A percentile compares a stretch with the other conserved stretches of the same genome.
Evolutionary conservation across 257 asterid species (phyloP).

Genomic region (Asclepias syriaca): DNA sequence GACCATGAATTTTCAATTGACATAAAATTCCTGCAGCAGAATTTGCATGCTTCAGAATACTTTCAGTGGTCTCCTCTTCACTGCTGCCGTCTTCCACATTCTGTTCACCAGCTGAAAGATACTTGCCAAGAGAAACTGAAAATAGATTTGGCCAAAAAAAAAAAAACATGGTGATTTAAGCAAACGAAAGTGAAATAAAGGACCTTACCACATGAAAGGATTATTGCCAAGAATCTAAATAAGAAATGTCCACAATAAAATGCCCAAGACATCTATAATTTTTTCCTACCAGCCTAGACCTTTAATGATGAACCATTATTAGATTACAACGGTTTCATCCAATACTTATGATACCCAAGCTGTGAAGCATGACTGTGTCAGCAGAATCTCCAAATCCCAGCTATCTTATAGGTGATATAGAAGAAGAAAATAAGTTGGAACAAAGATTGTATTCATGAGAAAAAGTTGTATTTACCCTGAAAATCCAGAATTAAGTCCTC

Average conservation of each 20-base stretch:
- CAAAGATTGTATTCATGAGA: background rate
- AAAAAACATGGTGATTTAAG: slow-evolving; percentile 5
- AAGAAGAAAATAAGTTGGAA: background rate
- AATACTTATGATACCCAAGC: background rate
- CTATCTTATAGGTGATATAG: background rate
- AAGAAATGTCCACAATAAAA: background rate
- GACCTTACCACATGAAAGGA: background rate
- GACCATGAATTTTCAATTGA: slow-evolving; percentile 38
- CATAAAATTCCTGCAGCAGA: slow-evolving; percentile 62
- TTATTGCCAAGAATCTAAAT: background rate
- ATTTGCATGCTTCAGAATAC: slow-evolving; percentile 42
- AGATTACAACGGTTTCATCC: background rate
- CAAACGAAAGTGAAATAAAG: slow-evolving; percentile 1
- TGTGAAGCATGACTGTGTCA: background rate
- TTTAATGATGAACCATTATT: background rate
- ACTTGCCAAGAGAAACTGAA: slow-evolving; percentile 60
- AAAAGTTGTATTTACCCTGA: slow-evolving; percentile 39
- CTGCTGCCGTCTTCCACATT: slow-evolving; percentile 23
- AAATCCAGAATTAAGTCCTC: slow-evolving; percentile 55
- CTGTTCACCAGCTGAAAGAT: slow-evolving; percentile 28
- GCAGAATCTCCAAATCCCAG: background rate
- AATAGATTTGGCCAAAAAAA: slow-evolving; percentile 13
- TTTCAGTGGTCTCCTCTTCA: slow-evolving; percentile 43
- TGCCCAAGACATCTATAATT: background rate
- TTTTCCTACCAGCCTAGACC: background rate